Conservation (phyloP, 2,329 filamentous ascomycete species). For the Scopulariopsis brevicaulis region DNA sequence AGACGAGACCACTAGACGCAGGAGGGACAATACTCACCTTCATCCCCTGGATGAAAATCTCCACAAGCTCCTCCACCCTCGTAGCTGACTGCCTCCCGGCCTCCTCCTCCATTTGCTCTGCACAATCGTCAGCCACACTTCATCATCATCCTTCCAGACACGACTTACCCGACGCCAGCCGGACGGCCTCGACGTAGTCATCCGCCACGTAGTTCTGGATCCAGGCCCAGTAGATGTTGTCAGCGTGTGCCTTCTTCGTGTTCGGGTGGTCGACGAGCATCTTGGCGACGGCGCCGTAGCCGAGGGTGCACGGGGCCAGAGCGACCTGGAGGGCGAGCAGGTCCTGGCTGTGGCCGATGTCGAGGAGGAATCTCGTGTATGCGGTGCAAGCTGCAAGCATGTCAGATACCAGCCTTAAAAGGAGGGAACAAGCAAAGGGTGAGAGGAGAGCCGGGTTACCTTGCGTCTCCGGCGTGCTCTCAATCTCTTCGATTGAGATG, state of each 20-base stretch:
- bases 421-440: neutral
- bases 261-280: slow-evolving; percentile 52
- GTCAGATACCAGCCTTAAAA: neutral
- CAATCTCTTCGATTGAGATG: slow-evolving; percentile 61
- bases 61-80: slow-evolving; percentile 70
- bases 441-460: neutral
- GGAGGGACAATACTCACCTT: slow-evolving; percentile 39
- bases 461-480: slow-evolving; percentile 50
- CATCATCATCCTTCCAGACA: neutral
- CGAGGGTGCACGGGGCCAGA: slow-evolving; percentile 78
- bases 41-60: slow-evolving; percentile 80
- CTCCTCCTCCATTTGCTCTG: slow-evolving; percentile 66
- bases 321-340: slow-evolving; percentile 80
- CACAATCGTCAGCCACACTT: neutral
- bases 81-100: slow-evolving; percentile 60
- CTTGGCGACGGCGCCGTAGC: slow-evolving; percentile 70
- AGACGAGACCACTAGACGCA: neutral
- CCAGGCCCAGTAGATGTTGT: slow-evolving; percentile 80
- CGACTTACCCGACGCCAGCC: slow-evolving; percentile 53
- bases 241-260: slow-evolving; percentile 39
- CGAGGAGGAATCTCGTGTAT: slow-evolving; percentile 75
- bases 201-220: slow-evolving; percentile 79
- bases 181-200: slow-evolving; percentile 64
- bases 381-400: slow-evolving; percentile 55
- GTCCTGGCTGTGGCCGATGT: slow-evolving; percentile 78